These are phyloP conservation scores for Primulina eburnea DNA, from an alignment of 257 asterid genomes.

Conservation along the genomic window DNA sequence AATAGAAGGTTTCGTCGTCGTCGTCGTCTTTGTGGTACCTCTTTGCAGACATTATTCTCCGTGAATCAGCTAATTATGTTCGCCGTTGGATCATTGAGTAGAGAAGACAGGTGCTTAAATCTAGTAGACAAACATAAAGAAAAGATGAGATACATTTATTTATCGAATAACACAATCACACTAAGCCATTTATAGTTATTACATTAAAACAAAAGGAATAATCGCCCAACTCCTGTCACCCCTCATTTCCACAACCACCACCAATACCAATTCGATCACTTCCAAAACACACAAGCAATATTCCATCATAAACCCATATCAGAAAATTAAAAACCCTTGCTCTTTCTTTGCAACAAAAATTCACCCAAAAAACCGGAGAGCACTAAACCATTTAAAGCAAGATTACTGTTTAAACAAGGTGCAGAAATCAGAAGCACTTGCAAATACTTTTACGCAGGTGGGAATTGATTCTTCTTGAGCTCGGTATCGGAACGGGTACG, in stretches of 20 bases:
- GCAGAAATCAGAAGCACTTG: constrained; percentile 19
- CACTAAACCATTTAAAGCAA: not conserved
- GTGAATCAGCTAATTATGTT: not conserved
- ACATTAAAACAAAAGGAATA: no score
- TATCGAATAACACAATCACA: no score
- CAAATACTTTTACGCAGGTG: not conserved
- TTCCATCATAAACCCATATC: not conserved
- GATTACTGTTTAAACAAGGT: not conserved
- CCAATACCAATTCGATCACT: no score
- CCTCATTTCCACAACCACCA: no score
- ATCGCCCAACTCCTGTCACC: no score
- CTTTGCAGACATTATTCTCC: constrained; percentile 42
- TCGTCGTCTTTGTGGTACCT: constrained; percentile 46
- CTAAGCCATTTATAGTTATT: no score
- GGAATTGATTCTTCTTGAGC: constrained; percentile 19
- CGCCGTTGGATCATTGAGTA: not conserved
- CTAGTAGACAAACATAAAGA: no score
- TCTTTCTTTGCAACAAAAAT: not conserved
- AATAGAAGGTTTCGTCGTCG: constrained; percentile 70
- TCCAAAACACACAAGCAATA: no score
- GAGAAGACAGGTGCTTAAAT: not conserved
- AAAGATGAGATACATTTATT: no score
- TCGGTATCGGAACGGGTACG: no score
- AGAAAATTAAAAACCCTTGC: not conserved
- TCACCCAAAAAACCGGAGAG: not conserved